Conservation (phyloP, 305 asterid genomes). For the Caryopteris hybrid region DNA sequence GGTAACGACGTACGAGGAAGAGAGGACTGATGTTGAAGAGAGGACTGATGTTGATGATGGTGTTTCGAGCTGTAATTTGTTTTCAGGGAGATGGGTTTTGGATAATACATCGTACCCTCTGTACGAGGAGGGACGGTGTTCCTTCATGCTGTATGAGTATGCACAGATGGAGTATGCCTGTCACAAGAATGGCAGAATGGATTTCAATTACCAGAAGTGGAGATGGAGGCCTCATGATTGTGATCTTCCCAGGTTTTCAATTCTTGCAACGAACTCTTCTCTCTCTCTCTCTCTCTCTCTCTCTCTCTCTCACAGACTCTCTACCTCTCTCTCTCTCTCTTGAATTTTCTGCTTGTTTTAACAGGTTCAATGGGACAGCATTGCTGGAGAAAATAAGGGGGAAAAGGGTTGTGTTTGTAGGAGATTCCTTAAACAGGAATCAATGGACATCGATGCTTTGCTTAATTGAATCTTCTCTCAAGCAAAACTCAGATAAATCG, state of each 20-base stretch:
- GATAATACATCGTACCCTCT: conserved; percentile 28
- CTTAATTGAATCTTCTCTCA: conserved; percentile 27
- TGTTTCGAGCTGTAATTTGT: conserved; percentile 23
- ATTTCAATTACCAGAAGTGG: conserved; percentile 30
- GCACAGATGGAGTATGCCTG: conserved; percentile 16
- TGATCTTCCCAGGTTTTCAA: conserved; percentile 29
- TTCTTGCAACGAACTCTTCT: no score
- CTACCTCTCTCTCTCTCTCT: no score
- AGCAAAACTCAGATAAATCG: not conserved
- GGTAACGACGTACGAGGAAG: not conserved
- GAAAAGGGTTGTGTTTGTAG: conserved; percentile 33
- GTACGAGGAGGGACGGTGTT: conserved; percentile 32
- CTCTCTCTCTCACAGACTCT: no score
- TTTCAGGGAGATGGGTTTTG: conserved; percentile 38
- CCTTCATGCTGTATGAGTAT: conserved; percentile 11
- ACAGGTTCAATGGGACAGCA: conserved; percentile 34
- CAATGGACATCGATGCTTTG: conserved; percentile 42
- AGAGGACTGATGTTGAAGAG: no score
- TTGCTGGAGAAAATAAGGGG: conserved; percentile 39
- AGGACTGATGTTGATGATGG: not conserved
- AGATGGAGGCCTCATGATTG: conserved; percentile 47
- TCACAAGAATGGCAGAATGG: conserved; percentile 26
- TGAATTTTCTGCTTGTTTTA: no score
- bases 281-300: no score
- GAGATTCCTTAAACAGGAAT: conserved; percentile 38